These are phyloP conservation scores for Peniophora sp. DNA, from an alignment of 1,284 basidiomycete genomes.

Conservation along the genomic window DNA sequence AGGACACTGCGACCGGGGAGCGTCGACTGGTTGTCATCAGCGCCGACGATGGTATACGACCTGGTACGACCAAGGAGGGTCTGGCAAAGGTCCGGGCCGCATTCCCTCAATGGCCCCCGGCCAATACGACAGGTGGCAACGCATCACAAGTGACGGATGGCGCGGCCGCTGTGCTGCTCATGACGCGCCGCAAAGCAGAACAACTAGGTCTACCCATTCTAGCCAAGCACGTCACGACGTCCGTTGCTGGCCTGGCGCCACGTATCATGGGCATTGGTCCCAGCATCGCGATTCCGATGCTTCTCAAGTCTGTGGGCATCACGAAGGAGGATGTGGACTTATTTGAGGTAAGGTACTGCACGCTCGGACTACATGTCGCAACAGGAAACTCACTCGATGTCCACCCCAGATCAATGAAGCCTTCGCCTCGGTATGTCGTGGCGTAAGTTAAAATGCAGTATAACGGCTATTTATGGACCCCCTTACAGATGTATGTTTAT, in stretches of 20 bases:
- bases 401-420: constrained; percentile 80
- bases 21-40: constrained; percentile 51
- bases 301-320: constrained; percentile 58
- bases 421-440: constrained; percentile 52
- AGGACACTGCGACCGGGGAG: constrained; percentile 45
- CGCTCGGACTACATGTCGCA: too few relatives aligned
- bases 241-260: constrained; percentile 67
- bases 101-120: constrained; percentile 83
- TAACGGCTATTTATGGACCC: too few relatives aligned
- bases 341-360: constrained; percentile 50
- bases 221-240: constrained; percentile 73
- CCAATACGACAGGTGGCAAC: constrained; percentile 83
- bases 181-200: constrained; percentile 82
- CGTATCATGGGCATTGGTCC: constrained; percentile 85
- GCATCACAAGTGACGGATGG: constrained; percentile 86
- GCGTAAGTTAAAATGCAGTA: too few relatives aligned
- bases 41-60: constrained; percentile 79
- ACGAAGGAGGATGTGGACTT: constrained; percentile 70
- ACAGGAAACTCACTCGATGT: background rate
- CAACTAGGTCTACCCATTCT: constrained; percentile 68
- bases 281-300: constrained; percentile 62
- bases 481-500: constrained; percentile 67
- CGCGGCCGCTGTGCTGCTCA: constrained; percentile 78
- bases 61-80: constrained; percentile 66
- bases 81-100: constrained; percentile 68